Base-by-base conservation (phyloP, 192 early-diverging fungal genomes). In the Coemansia sp. region DNA sequence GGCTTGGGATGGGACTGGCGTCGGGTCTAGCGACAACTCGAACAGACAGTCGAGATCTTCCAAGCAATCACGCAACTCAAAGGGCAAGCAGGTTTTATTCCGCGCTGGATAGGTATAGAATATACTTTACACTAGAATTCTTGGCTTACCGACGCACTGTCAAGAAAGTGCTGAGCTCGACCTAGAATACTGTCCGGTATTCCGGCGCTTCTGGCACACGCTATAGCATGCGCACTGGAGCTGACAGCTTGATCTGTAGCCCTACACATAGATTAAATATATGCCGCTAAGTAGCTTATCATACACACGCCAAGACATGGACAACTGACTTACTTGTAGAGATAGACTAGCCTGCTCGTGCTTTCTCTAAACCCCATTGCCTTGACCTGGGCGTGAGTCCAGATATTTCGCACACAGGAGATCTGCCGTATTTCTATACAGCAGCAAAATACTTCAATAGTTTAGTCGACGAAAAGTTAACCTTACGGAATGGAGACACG, bases 51-150 rank as follows among this genome's bases (percentile, higher is more conserved):
- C 24, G 46, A 22, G n/a, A 64, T 15, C 50, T 13, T 52, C 33
- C 58, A 71, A 68, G 41, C 76, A 75, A 18, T 34, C 44, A 5
- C 70, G 57, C 49, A 80, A 71, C 46, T 18, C 39, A 44, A 80
- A 80, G 64, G 79, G 79, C 24, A 80, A 75, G 64, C 70, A 75
- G 41, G 49, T 67, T 46, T 18, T 75, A 36, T 75, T 72, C 63
- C 47, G 61, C 31, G 31, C 64, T 40, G 66, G 72, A 46, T 74
- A 68, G 65, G 15, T 12, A 12, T 31, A 31, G 29, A 15, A 31
- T 27, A 11, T 15, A 38, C 5, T 33, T 13, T 22, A 7, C 57
- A 29, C 55, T 18, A 36, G 49, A 22, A 18, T 53, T 68, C 6
- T 68, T 40, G 27, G 29, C 18, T 31, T 18, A 6, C 31, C 11